Evolutionary conservation across 2,329 filamentous ascomycete species (phyloP).

Genomic region (Colletotrichum sp.): DNA sequence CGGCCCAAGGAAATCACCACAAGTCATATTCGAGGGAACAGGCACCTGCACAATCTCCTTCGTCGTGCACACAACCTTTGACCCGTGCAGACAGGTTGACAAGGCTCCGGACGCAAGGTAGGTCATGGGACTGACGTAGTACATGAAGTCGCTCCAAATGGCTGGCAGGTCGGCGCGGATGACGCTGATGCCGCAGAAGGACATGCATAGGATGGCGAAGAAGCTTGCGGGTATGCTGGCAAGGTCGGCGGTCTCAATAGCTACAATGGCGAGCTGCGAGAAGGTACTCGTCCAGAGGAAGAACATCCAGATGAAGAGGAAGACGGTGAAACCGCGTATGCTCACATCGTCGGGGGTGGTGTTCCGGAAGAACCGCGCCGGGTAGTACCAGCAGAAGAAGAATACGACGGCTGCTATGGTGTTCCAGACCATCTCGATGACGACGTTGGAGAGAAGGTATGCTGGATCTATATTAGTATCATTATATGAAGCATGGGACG

Average conservation of each 20-base stretch:
- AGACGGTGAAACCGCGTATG: slow-evolving; percentile 17
- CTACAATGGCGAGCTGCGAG: slow-evolving; percentile 19
- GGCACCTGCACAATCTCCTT: slow-evolving; percentile 22
- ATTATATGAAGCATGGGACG: rapidly evolving
- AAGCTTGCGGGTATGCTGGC: slow-evolving; percentile 17
- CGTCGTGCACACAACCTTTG: slow-evolving; percentile 12
- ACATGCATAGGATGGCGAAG: slow-evolving; percentile 20
- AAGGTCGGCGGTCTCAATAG: slow-evolving; percentile 18
- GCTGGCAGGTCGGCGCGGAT: slow-evolving; percentile 10
- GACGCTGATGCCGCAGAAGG: slow-evolving; percentile 23
- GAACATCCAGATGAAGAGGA: slow-evolving; percentile 24
- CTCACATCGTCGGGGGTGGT: slow-evolving; percentile 35
- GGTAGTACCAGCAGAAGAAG: slow-evolving; percentile 74
- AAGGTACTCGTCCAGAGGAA: slow-evolving; percentile 22
- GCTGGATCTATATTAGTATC: neutral
- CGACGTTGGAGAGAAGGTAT: slow-evolving; percentile 41
- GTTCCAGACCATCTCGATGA: slow-evolving; percentile 76
- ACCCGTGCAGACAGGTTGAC: slow-evolving; percentile 26
- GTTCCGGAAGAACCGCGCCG: slow-evolving; percentile 67
- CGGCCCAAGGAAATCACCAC: slow-evolving; percentile 18
- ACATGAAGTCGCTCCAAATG: slow-evolving; percentile 26
- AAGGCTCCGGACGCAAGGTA: slow-evolving; percentile 32
- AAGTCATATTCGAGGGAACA: slow-evolving; percentile 13
- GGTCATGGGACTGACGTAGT: slow-evolving; percentile 28
- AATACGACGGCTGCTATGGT: slow-evolving; percentile 67